These are phyloP conservation scores for Saposhnikovia divaricata DNA, from an alignment of 129 eudicot species.

Conservation along the genomic window DNA sequence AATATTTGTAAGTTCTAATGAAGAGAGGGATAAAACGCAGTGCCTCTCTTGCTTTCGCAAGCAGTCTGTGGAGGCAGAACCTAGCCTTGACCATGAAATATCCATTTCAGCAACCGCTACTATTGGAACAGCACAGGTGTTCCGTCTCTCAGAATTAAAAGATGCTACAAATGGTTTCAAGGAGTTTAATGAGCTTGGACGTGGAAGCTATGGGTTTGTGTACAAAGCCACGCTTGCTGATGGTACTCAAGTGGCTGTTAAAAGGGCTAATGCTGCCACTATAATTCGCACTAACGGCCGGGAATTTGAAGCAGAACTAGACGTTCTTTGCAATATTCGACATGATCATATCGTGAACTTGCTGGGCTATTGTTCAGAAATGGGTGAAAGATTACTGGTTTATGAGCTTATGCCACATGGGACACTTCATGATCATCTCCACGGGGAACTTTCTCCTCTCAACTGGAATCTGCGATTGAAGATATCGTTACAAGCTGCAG, in stretches of 20 bases:
- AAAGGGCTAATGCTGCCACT: conserved; percentile 24
- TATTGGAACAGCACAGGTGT: conserved; percentile 15
- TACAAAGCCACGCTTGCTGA: conserved; percentile 18
- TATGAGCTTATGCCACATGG: conserved; percentile 18
- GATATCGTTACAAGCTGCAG: conserved; percentile 14
- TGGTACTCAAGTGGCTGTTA: conserved; percentile 18
- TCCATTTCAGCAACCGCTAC: neutral
- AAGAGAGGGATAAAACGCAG: neutral
- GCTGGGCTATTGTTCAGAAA: conserved; percentile 19
- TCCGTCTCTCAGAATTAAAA: conserved; percentile 16
- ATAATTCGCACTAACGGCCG: conserved; percentile 17
- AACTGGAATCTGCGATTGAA: conserved; percentile 16
- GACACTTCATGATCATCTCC: conserved; percentile 19
- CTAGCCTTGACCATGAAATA: conserved; percentile 1
- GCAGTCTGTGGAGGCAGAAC: conserved; percentile 17
- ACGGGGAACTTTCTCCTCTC: conserved; percentile 15
- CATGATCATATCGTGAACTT: conserved; percentile 13
- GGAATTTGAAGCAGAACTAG: conserved; percentile 22
- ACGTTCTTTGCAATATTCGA: conserved; percentile 13
- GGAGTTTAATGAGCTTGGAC: conserved; percentile 19
- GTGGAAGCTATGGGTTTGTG: conserved; percentile 20
- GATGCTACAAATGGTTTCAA: conserved; percentile 17
- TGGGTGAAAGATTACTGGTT: conserved; percentile 20
- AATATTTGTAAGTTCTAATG: neutral
- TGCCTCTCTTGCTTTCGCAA: conserved; percentile 13